A percentile compares a stretch with the other conserved stretches of the same genome.
phyloP scores from a whole-genome alignment of 2,329 filamentous ascomycete species.

The Aspergillus pseudonomiae region DNA sequence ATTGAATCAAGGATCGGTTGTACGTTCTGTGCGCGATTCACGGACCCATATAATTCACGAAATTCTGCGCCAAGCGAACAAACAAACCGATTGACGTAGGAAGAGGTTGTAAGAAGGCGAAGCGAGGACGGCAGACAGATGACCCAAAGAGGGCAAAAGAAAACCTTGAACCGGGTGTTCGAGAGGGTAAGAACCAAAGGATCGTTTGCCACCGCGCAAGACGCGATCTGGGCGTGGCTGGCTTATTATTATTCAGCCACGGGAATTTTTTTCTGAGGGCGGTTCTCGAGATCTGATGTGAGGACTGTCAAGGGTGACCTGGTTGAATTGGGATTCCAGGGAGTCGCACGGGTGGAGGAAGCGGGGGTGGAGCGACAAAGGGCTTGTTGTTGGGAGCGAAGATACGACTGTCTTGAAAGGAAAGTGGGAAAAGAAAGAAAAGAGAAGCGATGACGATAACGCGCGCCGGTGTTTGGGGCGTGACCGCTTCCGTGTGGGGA shows the following conservation, averaged over 20 bases:
- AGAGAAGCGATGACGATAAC: constrained; percentile 18
- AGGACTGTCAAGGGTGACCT: background rate
- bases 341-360: background rate
- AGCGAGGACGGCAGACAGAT: constrained; percentile 14
- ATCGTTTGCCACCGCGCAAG: constrained; percentile 36
- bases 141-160: constrained; percentile 17
- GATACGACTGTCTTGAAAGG: background rate
- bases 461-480: constrained; percentile 15
- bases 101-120: constrained; percentile 4
- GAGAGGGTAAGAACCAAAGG: constrained; percentile 35
- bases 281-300: too few relatives aligned
- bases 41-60: background rate
- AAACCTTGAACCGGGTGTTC: constrained; percentile 21
- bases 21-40: background rate
- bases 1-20: background rate
- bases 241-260: constrained; percentile 24
- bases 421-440: constrained; percentile 9
- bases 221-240: constrained; percentile 23
- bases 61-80: background rate
- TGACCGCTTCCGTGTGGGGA: constrained; percentile 28
- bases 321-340: background rate
- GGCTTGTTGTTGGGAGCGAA: background rate
- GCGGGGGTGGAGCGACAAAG: background rate
- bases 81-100: background rate
- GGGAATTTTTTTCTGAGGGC: background rate